Evolutionary conservation across 2,329 filamentous ascomycete species (phyloP).

Genomic region (Alternaria hordeiaustralica): DNA sequence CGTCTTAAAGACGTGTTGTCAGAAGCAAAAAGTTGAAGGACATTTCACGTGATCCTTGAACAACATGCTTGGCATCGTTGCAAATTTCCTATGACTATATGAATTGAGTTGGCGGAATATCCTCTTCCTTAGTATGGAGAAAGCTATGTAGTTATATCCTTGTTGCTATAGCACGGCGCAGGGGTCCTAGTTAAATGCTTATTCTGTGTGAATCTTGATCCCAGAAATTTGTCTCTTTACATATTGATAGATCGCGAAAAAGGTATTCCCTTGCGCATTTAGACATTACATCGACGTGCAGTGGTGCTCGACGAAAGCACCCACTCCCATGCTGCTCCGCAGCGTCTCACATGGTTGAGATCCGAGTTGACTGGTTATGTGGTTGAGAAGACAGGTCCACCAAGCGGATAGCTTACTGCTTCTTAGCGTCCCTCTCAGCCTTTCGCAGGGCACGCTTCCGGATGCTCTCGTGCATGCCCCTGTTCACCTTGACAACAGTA

Average conservation of each 20-base stretch:
- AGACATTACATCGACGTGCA: neutral
- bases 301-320: neutral
- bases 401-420: conserved; percentile 45
- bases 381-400: neutral
- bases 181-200: neutral
- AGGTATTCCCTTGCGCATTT: neutral
- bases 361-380: neutral
- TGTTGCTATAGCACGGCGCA: conserved; percentile 1
- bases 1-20: neutral
- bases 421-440: conserved; percentile 81
- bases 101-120: neutral
- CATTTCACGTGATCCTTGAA: neutral
- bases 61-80: neutral
- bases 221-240: neutral
- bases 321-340: neutral
- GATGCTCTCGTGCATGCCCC: conserved; percentile 80
- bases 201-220: neutral
- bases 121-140: neutral
- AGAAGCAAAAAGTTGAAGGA: neutral
- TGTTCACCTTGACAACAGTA: conserved; percentile 66
- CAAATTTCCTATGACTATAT: neutral
- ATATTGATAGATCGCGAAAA: neutral
- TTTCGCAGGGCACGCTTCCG: conserved; percentile 83
- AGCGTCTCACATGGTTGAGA: neutral
- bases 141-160: conserved; percentile 10